Base-by-base conservation (phyloP, 345 rosid genomes). In the Raphanus sativus region DNA sequence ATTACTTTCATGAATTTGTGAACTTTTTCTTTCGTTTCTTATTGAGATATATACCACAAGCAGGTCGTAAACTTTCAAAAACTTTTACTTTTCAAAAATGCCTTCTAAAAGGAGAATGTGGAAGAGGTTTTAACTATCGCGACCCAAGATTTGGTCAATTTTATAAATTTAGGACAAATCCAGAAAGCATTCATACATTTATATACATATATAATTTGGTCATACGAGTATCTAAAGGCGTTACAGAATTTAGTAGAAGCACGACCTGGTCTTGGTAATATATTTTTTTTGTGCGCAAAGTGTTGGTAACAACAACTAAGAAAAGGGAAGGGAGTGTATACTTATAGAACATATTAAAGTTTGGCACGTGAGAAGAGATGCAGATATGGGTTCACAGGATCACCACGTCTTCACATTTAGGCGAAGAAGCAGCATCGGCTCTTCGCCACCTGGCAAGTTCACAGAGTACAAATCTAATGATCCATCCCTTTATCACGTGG, bases 401-500 rank as follows among this genome's bases (percentile, higher is more conserved):
- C 60, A 70, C 32, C 80, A 77, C 80, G 70, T 77, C 54, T 64
- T 58, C 56, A 26, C 58, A 38, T 4, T 71, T 71, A 34, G 65
- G 70, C 55, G 62, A 64, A 65, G 68, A 32, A 48, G 69, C 2
- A 13, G 38, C 21, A 66, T 66, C 77, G 54, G 7, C 67, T 59
- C 67, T 59, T 71, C 67, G 67, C 54, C 73, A 71, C 64, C 63
- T 72, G 81, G 77, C 58, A 73, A 78, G 74, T 67, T 30, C 32
- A 1, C 26, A 71, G 62, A 77, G 72, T 75, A 32, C 2, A 72
- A 45, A 55, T 16, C 52, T 64, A 64, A 38, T 65, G 76, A 59
- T 65, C 64, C 73, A 48, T 17, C 65, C 32, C 69, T 59, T 29
- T 66, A 33, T 73, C 81, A 78, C 81, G 81, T 78, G 81, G 73